phyloP scores from a whole-genome alignment of 805 yeast species.

The Metschnikowia cubensis region DNA sequence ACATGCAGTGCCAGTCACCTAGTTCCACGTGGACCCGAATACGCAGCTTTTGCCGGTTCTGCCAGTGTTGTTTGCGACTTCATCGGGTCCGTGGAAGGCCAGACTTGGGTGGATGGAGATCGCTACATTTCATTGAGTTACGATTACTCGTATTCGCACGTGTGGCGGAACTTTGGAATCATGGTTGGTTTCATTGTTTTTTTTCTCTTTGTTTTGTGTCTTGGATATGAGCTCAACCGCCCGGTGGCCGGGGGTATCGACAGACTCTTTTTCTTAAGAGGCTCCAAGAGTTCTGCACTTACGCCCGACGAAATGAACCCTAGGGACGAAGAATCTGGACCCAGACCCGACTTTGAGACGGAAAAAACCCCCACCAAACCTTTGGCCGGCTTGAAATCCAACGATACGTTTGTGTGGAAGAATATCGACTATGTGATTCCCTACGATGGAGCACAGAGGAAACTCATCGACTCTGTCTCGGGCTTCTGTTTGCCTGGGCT shows the following conservation, averaged over 20 bases:
- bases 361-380: no score
- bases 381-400: neutral
- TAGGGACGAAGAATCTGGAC: slow-evolving; percentile 30
- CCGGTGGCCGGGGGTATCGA: neutral
- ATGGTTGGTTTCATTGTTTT: slow-evolving; percentile 43
- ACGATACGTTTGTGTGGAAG: neutral
- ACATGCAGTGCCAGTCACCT: slow-evolving; percentile 10
- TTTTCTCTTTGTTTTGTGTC: slow-evolving; percentile 31
- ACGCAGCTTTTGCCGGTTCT: slow-evolving; percentile 5
- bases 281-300: neutral
- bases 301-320: slow-evolving; percentile 41
- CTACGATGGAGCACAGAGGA: neutral
- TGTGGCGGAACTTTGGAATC: slow-evolving; percentile 66
- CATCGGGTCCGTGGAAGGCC: slow-evolving; percentile 16
- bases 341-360: no score
- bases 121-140: slow-evolving; percentile 37
- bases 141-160: slow-evolving; percentile 28
- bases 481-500: slow-evolving; percentile 39
- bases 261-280: neutral
- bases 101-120: slow-evolving; percentile 22
- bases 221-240: neutral
- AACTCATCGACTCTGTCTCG: neutral
- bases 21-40: slow-evolving; percentile 23
- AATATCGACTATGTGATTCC: neutral
- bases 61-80: slow-evolving; percentile 18